These are phyloP conservation scores for Herpotrichia juniperi DNA, from an alignment of 2,329 filamentous ascomycete species.

Conservation along the genomic window DNA sequence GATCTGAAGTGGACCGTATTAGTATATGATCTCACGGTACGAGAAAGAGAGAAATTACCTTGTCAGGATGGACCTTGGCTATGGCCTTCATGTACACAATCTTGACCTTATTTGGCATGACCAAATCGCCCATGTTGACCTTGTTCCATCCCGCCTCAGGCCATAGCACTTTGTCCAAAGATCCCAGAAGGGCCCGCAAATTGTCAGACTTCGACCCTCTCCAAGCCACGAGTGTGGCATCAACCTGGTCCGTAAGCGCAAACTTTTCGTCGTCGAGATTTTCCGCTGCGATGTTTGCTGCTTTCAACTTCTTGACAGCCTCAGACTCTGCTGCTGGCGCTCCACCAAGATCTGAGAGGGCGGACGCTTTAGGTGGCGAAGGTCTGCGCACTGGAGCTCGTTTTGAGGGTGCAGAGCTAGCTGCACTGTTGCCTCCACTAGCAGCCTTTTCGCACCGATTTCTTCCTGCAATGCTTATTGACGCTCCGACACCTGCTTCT, in stretches of 20 bases:
- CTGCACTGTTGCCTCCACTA: constrained; percentile 38
- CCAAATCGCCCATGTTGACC: constrained; percentile 89
- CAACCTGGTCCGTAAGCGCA: constrained; percentile 82
- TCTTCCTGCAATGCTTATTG: constrained; percentile 81
- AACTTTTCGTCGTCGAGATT: constrained; percentile 92
- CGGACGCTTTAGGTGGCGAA: constrained; percentile 45
- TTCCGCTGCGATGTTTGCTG: constrained; percentile 84
- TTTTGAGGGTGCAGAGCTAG: constrained; percentile 24
- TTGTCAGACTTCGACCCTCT: constrained; percentile 93
- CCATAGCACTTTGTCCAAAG: constrained; percentile 89
- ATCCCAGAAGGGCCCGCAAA: constrained; percentile 82
- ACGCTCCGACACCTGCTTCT: constrained; percentile 83
- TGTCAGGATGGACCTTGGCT: constrained; percentile 97
- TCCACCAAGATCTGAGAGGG: constrained; percentile 49
- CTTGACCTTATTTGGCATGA: constrained; percentile 95
- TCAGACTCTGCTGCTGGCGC: constrained; percentile 62
- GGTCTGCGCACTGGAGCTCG: constrained; percentile 31
- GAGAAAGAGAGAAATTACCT: constrained; percentile 66
- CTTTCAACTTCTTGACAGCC: constrained; percentile 81
- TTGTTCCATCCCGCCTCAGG: constrained; percentile 94
- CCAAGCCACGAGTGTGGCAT: constrained; percentile 80
- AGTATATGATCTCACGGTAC: constrained; percentile 9
- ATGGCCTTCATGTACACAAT: constrained; percentile 99
- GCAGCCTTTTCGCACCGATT: constrained; percentile 88
- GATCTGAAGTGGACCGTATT: constrained; percentile 49